Percentiles rank a stretch among this genome's conserved stretches.
Conservation (phyloP, 345 rosid genomes). For the Acer saccharum region DNA sequence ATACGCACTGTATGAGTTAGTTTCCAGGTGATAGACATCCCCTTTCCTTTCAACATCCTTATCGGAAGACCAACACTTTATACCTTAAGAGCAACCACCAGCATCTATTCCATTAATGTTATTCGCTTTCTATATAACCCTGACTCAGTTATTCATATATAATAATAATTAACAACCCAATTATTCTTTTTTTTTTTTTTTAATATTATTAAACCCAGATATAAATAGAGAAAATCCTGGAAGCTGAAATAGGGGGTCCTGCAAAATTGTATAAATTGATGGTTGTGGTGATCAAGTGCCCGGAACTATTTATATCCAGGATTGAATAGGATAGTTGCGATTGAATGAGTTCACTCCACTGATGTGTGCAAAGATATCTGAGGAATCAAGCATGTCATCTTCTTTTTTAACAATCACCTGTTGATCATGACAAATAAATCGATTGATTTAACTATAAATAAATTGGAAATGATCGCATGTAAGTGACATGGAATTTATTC, state of each 20-base stretch:
- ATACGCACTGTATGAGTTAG: no score
- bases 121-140: constrained; percentile 23
- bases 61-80: no score
- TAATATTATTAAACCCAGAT: neutral
- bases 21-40: no score
- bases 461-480: no score
- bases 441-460: no score
- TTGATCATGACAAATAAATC: neutral
- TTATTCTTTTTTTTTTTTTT: constrained; percentile 6
- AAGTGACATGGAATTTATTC: neutral
- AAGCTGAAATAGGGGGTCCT: constrained; percentile 34
- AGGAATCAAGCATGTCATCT: constrained; percentile 70
- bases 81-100: no score
- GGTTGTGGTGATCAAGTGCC: neutral
- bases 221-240: constrained; percentile 16
- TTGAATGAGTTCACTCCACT: constrained; percentile 86
- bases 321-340: constrained; percentile 80
- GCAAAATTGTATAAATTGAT: constrained; percentile 29
- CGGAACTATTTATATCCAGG: constrained; percentile 63
- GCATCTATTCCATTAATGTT: no score
- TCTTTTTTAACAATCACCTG: constrained; percentile 79
- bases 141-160: constrained; percentile 23
- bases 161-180: constrained; percentile 18
- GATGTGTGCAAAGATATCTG: constrained; percentile 82
- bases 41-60: no score